phyloP scores from a whole-genome alignment of 768 basidiomycete genomes.

The Ramaria sp. region DNA sequence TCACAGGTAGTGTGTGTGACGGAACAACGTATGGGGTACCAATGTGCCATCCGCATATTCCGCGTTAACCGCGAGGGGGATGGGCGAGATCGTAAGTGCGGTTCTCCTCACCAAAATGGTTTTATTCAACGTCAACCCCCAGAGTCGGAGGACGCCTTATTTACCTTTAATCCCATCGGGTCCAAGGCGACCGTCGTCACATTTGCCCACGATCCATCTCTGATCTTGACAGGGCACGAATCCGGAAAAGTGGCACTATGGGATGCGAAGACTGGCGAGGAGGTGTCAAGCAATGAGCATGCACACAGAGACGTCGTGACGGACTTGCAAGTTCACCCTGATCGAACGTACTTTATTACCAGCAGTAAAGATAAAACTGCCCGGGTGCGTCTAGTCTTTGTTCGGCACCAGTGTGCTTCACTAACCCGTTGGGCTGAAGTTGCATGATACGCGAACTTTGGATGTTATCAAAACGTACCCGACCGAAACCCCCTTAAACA shows the following conservation, averaged over 20 bases:
- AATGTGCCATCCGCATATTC: slow-evolving; percentile 87
- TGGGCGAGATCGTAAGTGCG: slow-evolving; percentile 65
- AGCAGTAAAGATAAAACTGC: slow-evolving; percentile 96
- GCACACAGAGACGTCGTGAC: slow-evolving; percentile 83
- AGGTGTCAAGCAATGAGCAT: slow-evolving; percentile 72
- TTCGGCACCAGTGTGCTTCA: neutral
- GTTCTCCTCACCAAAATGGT: neutral
- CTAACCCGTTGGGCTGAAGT: slow-evolving; percentile 24
- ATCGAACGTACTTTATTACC: slow-evolving; percentile 91
- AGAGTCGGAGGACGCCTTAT: slow-evolving; percentile 69
- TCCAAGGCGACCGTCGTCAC: slow-evolving; percentile 97
- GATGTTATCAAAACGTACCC: slow-evolving; percentile 86
- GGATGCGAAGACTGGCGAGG: slow-evolving; percentile 80
- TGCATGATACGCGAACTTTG: slow-evolving; percentile 85
- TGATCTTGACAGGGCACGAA: slow-evolving; percentile 92
- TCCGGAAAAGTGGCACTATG: slow-evolving; percentile 91
- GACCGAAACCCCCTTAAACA: slow-evolving; percentile 93
- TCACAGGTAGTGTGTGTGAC: slow-evolving; percentile 84
- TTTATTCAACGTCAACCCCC: slow-evolving; percentile 1
- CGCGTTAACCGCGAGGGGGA: slow-evolving; percentile 76
- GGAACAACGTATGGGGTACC: slow-evolving; percentile 92
- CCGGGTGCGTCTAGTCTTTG: slow-evolving; percentile 42
- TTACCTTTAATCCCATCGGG: slow-evolving; percentile 80
- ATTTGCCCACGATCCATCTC: slow-evolving; percentile 66
- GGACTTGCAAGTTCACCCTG: slow-evolving; percentile 83